These are phyloP conservation scores for Gentiana dahurica DNA, from an alignment of 257 asterid species.

Conservation along the genomic window DNA sequence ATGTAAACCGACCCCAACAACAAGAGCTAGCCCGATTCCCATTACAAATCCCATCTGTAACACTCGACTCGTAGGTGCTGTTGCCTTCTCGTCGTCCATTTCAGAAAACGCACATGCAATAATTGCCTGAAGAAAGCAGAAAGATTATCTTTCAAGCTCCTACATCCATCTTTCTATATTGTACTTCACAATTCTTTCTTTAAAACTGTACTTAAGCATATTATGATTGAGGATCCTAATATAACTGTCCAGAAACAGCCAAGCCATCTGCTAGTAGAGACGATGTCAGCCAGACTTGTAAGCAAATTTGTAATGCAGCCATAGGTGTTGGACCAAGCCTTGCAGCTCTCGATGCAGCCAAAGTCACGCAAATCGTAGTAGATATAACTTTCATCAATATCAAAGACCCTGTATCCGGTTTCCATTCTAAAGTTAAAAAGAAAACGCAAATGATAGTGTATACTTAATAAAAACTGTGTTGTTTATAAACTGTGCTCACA, in stretches of 20 bases:
- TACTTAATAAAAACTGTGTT: too few relatives aligned
- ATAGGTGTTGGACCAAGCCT: constrained; percentile 69
- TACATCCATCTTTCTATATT: too few relatives aligned
- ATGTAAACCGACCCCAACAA: constrained; percentile 65
- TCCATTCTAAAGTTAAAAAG: too few relatives aligned
- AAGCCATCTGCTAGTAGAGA: constrained; percentile 95
- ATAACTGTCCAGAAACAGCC: constrained; percentile 98
- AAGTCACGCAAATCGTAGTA: constrained; percentile 82
- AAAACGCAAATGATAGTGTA: too few relatives aligned
- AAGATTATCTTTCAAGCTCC: too few relatives aligned
- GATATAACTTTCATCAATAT: constrained; percentile 77
- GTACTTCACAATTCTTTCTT: too few relatives aligned
- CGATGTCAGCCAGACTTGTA: constrained; percentile 90
- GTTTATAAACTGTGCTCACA: too few relatives aligned
- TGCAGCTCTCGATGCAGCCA: constrained; percentile 86
- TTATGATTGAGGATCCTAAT: too few relatives aligned
- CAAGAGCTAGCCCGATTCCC: constrained; percentile 61
- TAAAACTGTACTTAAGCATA: too few relatives aligned
- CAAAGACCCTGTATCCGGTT: constrained; percentile 31
- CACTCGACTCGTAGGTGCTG: constrained; percentile 70
- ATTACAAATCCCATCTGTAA: constrained; percentile 89
- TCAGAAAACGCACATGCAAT: constrained; percentile 96
- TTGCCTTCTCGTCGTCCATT: constrained; percentile 73
- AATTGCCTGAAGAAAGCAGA: too few relatives aligned
- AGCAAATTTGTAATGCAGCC: constrained; percentile 96